Evolutionary conservation across 306 rosid species (phyloP), one percentile per base, ranked within the genome.

Genomic region (Myrica gale): DNA sequence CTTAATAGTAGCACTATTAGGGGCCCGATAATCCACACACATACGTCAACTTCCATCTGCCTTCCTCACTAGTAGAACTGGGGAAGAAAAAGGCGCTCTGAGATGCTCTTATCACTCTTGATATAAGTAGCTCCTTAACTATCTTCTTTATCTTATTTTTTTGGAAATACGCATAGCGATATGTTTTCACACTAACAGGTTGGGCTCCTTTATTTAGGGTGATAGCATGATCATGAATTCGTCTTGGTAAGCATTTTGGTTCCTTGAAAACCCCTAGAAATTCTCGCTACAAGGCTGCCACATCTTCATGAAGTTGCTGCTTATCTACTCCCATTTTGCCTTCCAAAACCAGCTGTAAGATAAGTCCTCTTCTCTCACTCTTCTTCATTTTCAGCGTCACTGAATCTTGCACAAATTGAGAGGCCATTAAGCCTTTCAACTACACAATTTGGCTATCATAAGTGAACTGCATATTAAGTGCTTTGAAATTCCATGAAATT

Each of bases 251-350:
- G 0, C 39, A 6, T 0, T 21, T 7, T 7, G 16, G 41, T 9
- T 0, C 5, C 2, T 3, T 5, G 9, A 57, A 57, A 7, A 57
- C 0, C 0, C 3, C 3, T 4, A 0, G 0, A 21, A 20, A 57
- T 21, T 21, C 0, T 7, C 13, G 3, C 4, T 43, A n/a, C 0
- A 13, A 0, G 5, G 1, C 6, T 13, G 3, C 16, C 1, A 2
- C 17, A 0, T 4, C 5, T 0, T 0, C 16, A 0, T 15, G 54
- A 50, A 5, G 54, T 1, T 2, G 1, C 0, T 0, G 17, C 54
- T 50, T 2, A 0, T 9, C 4, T 4, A 1, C 17, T 10, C 4
- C 1, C 1, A 10, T 1, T 6, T 9, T 45, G 6, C 48, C 9
- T 6, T 9, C 48, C 6, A 9, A 45, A 9, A 13, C 5, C 3